Evolutionary conservation across 2,329 filamentous ascomycete genomes (phyloP).

Genomic region (Huntiella moniliformis): DNA sequence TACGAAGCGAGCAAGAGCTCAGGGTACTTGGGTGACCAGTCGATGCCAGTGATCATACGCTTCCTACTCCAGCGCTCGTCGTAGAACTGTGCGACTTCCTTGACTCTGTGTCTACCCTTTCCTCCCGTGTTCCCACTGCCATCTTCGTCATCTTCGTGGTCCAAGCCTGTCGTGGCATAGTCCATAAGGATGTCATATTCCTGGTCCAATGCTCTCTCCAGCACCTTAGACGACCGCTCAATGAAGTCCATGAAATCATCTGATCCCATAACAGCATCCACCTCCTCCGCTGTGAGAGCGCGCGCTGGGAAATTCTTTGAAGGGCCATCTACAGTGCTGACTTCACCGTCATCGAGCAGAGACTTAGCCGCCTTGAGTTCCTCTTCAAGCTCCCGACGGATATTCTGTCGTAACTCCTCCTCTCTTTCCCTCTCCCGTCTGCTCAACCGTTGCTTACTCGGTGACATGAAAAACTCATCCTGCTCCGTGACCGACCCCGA

Average conservation of each 20-base stretch:
- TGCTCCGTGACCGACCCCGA: slow-evolving; percentile 38
- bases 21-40: slow-evolving; percentile 89
- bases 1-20: slow-evolving; percentile 88
- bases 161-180: slow-evolving; percentile 66
- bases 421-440: slow-evolving; percentile 65
- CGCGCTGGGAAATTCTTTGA: slow-evolving; percentile 52
- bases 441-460: slow-evolving; percentile 52
- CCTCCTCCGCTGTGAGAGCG: slow-evolving; percentile 64
- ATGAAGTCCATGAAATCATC: slow-evolving; percentile 91
- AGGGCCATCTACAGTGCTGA: slow-evolving; percentile 17
- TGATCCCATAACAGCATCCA: slow-evolving; percentile 76
- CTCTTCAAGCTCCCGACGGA: slow-evolving; percentile 80
- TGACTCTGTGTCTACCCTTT: slow-evolving; percentile 55
- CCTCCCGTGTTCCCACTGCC: slow-evolving; percentile 50
- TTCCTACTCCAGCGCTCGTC: slow-evolving; percentile 95
- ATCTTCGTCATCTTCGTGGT: slow-evolving; percentile 66
- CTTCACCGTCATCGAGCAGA: slow-evolving; percentile 31
- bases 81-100: slow-evolving; percentile 82
- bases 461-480: slow-evolving; percentile 40
- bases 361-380: slow-evolving; percentile 61
- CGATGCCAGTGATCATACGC: slow-evolving; percentile 86
- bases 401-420: slow-evolving; percentile 69
- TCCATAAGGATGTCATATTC: slow-evolving; percentile 94
- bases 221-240: slow-evolving; percentile 88
- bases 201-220: slow-evolving; percentile 84